A percentile compares a stretch with the other conserved stretches of the same genome.
phyloP scores from a whole-genome alignment of 2,329 filamentous ascomycete species.

The Ceratocystis huliohia region DNA sequence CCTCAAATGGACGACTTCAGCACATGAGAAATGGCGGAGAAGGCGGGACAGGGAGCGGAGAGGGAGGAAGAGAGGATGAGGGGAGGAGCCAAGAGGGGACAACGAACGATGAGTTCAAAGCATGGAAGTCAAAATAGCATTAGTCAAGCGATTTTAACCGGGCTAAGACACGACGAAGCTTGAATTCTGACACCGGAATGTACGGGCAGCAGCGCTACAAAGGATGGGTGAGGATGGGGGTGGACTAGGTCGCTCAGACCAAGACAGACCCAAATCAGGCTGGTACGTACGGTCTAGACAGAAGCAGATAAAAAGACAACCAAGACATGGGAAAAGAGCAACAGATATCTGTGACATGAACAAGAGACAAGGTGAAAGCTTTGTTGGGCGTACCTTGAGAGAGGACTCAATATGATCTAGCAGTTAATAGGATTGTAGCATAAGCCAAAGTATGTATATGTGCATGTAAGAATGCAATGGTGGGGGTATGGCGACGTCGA shows the following conservation, averaged over 20 bases:
- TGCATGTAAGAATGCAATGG: background rate
- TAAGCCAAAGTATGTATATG: background rate
- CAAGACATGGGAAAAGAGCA: background rate
- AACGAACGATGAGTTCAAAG: background rate
- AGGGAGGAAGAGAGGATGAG: background rate
- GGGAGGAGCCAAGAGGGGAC: background rate
- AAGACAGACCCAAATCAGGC: background rate
- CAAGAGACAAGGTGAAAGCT: background rate
- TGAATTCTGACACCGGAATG: background rate
- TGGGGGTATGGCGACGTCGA: background rate
- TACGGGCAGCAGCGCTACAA: background rate
- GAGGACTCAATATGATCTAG: background rate
- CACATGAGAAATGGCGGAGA: background rate
- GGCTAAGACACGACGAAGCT: background rate
- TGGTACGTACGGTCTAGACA: background rate
- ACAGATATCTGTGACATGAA: background rate
- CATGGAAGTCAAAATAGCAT: background rate
- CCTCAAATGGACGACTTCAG: background rate
- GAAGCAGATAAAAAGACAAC: background rate
- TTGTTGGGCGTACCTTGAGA: background rate
- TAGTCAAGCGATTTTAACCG: background rate
- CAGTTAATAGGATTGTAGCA: background rate
- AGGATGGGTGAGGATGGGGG: background rate
- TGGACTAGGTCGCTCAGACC: background rate
- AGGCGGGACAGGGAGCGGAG: background rate